Conservation (phyloP, 2,329 filamentous ascomycete genomes). For the Coleophoma eucalyptorum region DNA sequence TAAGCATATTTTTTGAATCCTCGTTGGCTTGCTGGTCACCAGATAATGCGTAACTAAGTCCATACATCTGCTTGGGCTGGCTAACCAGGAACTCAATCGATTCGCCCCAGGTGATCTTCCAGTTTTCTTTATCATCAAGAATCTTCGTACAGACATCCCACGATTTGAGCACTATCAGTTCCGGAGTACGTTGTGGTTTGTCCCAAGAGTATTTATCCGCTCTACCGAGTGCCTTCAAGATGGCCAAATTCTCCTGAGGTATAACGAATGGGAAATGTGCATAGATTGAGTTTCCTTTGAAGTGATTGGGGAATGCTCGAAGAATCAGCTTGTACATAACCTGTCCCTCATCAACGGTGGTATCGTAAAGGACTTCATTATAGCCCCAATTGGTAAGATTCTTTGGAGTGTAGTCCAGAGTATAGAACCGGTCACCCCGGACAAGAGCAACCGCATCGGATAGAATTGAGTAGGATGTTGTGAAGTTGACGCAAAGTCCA, state of each 20-base stretch:
- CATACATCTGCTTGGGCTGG: conserved; percentile 42
- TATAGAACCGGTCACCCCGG: conserved; percentile 54
- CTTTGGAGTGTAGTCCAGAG: conserved; percentile 47
- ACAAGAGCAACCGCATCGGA: conserved; percentile 58
- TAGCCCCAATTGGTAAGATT: conserved; percentile 77
- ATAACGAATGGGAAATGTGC: conserved; percentile 55
- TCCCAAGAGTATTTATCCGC: conserved; percentile 68
- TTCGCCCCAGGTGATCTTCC: conserved; percentile 62
- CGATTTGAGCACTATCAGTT: conserved; percentile 53
- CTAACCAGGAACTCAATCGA: conserved; percentile 61
- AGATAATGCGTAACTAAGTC: conserved; percentile 53
- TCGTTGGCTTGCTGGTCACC: conserved; percentile 44
- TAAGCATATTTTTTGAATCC: conserved; percentile 48
- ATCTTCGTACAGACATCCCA: conserved; percentile 59
- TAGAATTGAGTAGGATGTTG: conserved; percentile 50
- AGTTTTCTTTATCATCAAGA: conserved; percentile 53
- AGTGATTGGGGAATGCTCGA: conserved; percentile 76
- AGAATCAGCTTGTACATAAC: conserved; percentile 83
- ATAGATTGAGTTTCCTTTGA: conserved; percentile 74
- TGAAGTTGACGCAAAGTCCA: conserved; percentile 49
- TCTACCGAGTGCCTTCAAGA: conserved; percentile 64
- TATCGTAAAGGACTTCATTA: conserved; percentile 64
- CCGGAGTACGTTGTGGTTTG: conserved; percentile 48
- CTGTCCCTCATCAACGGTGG: conserved; percentile 73
- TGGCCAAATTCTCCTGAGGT: conserved; percentile 68